Evolutionary conservation across 768 basidiomycete genomes (phyloP), one percentile per base, ranked within the genome.

Genomic region (Postia placenta): DNA sequence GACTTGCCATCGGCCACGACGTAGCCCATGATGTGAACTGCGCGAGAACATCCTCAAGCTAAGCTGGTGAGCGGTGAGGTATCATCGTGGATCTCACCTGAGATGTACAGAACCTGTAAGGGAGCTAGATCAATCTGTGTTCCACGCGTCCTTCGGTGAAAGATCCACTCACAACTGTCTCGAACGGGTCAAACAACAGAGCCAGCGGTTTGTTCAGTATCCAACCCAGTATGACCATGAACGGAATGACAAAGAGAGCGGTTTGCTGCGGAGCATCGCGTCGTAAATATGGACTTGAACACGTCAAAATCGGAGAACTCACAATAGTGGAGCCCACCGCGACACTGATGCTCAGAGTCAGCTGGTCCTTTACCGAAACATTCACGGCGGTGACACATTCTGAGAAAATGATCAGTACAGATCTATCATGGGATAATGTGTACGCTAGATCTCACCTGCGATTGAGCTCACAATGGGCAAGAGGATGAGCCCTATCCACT

Each of bases 351-450:
- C 87, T 88, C 15, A 94, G 75, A 45, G 86, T 83, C 36, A 94
- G 72, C 62, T 90, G 87, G 59, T 84, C 81, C 66, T 85, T 83
- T 43, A 89, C 85, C 0, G 92, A 91, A n/a, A 90, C 88, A 30
- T 84, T 90, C 53, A 96, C 78, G 11, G 92, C 91, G 5, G 88
- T 94, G 48, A 92, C 80, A 55, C 90, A 92, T 67, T 96, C 93
- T 79, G 64, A 47, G 22, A 54, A n/a, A n/a, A 56, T 38, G 57
- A 44, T 17, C 25, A 20, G 40, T 40, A 17, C 26, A 40, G 27
- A 26, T 1, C 22, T 44, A 37, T 2, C 14, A 24, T 19, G 1
- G 4, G 49, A 45, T 19, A 30, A 12, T 11, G 46, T 22, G 45
- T n/a, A n/a, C n/a, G n/a, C n/a, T n/a, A n/a, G 17, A n/a, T 49